Evolutionary conservation across 2,329 filamentous ascomycete species (phyloP).

Genomic region (Venturiaceae sp.): DNA sequence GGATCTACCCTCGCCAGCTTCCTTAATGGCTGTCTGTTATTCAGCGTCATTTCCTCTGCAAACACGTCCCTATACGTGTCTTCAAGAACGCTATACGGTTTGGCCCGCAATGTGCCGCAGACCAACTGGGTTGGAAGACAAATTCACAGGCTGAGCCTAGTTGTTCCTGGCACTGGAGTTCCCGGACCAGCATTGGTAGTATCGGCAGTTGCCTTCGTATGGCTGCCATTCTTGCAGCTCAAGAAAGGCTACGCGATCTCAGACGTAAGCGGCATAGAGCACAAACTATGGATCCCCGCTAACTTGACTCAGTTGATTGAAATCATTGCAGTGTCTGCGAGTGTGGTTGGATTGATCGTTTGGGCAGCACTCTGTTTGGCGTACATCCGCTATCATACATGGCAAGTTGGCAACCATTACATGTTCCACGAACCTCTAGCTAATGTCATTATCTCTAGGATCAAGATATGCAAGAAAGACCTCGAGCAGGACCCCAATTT

Average conservation of each 20-base stretch:
- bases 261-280: no score
- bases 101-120: neutral
- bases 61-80: neutral
- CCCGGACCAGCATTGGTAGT: neutral
- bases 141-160: neutral
- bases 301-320: neutral
- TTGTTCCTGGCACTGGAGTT: neutral
- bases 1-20: neutral
- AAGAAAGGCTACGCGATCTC: neutral
- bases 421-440: neutral
- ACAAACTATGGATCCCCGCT: neutral
- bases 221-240: neutral
- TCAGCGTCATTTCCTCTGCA: neutral
- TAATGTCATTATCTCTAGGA: neutral
- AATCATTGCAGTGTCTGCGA: neutral
- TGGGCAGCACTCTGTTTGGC: constrained; percentile 1
- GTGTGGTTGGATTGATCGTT: neutral
- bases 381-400: neutral
- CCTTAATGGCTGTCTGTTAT: neutral
- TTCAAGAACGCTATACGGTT: neutral
- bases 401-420: neutral
- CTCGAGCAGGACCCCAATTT: neutral
- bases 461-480: neutral
- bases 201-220: neutral
- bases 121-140: neutral